Conservation (phyloP, 768 basidiomycete genomes). For the Leccinum imitatum region DNA sequence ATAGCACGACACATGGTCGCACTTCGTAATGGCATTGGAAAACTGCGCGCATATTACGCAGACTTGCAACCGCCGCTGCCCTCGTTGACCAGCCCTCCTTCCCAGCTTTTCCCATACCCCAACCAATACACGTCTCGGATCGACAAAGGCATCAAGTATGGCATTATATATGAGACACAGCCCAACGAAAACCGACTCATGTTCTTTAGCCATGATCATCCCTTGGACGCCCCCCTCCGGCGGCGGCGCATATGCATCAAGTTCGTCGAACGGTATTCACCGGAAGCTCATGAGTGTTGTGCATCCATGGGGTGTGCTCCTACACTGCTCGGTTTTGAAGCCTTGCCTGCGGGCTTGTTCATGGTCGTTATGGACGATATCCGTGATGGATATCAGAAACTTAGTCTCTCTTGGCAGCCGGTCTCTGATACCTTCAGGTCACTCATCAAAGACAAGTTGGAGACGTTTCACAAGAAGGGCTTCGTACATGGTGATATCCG, state of each 20-base stretch:
- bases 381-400: neutral
- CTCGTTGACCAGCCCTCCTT: neutral
- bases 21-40: too few relatives aligned
- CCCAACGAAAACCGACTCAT: slow-evolving; percentile 4
- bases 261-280: slow-evolving; percentile 27
- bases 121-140: slow-evolving; percentile 12
- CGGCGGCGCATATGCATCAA: slow-evolving; percentile 27
- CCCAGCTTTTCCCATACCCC: slow-evolving; percentile 4
- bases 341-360: slow-evolving; percentile 30
- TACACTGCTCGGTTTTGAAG: slow-evolving; percentile 24
- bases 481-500: neutral
- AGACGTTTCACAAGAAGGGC: neutral
- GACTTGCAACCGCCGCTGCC: neutral
- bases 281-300: slow-evolving; percentile 26
- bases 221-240: neutral
- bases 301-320: slow-evolving; percentile 28
- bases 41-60: slow-evolving; percentile 25
- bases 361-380: slow-evolving; percentile 35
- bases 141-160: slow-evolving; percentile 5
- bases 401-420: too few relatives aligned
- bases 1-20: too few relatives aligned
- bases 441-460: neutral
- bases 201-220: slow-evolving; percentile 7
- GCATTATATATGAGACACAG: too few relatives aligned
- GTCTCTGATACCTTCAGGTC: neutral